These are phyloP conservation scores for Fonsecaea erecta DNA, from an alignment of 2,329 filamentous ascomycete species.

Conservation along the genomic window DNA sequence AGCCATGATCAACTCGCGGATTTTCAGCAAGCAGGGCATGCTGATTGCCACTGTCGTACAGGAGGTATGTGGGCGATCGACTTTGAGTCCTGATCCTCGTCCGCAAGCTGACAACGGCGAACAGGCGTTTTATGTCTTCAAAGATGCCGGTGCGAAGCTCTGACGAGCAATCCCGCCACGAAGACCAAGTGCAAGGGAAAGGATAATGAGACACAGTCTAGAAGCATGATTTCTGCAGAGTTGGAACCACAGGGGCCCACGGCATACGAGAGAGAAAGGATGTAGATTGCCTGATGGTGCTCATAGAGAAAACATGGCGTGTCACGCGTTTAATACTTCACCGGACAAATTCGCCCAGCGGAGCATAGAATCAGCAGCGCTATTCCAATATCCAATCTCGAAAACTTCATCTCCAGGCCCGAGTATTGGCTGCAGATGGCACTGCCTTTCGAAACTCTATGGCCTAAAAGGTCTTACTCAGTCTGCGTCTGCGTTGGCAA, in stretches of 20 bases:
- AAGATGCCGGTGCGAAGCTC: constrained; percentile 26
- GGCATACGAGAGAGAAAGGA: too few species aligned
- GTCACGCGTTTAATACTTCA: too few species aligned
- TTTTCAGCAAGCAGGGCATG: constrained; percentile 31
- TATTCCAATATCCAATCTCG: too few species aligned
- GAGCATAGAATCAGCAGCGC: too few species aligned
- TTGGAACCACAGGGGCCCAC: too few species aligned
- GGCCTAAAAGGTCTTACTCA: too few species aligned
- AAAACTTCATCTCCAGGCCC: too few species aligned
- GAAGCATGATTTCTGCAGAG: neutral
- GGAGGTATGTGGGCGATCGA: constrained; percentile 29
- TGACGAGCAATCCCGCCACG: neutral
- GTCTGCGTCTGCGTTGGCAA: neutral
- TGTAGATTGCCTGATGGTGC: too few species aligned
- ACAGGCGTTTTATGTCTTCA: constrained; percentile 37
- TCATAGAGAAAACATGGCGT: too few species aligned
- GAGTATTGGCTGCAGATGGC: too few species aligned
- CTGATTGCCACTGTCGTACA: constrained; percentile 36
- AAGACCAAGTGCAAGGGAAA: neutral
- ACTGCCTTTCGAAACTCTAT: too few species aligned
- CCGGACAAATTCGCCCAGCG: too few species aligned
- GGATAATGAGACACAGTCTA: neutral
- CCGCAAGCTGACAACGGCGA: neutral
- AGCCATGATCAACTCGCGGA: constrained; percentile 33
- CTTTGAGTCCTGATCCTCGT: neutral